A percentile compares a stretch with the other conserved stretches of the same genome.
phyloP scores from a whole-genome alignment of 331 rosid genomes.

The Pyracantha coccinea region DNA sequence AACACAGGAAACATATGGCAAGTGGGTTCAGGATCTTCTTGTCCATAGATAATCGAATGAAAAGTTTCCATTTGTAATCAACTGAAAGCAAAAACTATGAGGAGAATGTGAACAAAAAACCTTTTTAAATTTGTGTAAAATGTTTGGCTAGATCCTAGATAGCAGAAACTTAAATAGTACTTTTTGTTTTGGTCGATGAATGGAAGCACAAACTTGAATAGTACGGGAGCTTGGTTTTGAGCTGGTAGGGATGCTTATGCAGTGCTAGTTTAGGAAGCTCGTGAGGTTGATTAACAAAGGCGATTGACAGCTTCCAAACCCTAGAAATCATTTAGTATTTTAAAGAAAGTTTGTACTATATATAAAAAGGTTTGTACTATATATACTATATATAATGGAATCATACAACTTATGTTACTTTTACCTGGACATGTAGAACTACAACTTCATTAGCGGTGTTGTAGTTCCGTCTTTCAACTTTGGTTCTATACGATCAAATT shows the following conservation, averaged over 20 bases:
- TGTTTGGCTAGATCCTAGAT: background rate
- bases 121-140: background rate
- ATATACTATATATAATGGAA: no score
- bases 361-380: no score
- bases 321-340: no score
- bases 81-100: background rate
- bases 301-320: background rate
- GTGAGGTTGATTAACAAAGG: background rate
- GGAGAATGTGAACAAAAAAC: background rate
- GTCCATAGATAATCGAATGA: background rate
- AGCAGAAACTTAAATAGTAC: background rate
- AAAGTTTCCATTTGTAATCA: conserved; percentile 6
- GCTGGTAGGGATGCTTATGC: background rate
- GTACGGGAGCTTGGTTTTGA: background rate
- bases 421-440: no score
- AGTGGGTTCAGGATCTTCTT: conserved; percentile 6
- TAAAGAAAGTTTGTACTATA: no score
- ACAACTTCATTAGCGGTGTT: background rate
- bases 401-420: no score
- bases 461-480: background rate
- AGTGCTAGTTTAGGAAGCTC: background rate
- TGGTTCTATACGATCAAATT: background rate
- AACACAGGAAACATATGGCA: background rate
- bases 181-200: background rate
- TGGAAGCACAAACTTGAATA: background rate